Base-by-base conservation (phyloP, 1,284 basidiomycete genomes). In the Rhodotorula sp. region DNA sequence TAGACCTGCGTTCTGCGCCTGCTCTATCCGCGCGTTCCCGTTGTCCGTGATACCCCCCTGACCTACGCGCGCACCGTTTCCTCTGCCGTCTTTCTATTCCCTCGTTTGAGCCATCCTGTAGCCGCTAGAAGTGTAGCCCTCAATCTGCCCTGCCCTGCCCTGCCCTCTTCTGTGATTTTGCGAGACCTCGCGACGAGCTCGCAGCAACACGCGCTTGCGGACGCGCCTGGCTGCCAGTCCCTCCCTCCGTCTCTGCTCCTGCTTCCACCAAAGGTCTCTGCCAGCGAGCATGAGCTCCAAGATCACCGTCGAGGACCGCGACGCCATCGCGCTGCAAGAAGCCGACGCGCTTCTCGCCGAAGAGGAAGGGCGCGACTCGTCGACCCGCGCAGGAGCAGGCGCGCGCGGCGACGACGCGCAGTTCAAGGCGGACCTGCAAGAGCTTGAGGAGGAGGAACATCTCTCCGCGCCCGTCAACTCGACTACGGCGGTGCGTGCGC, bases 301-400 rank as follows among this genome's bases (percentile, higher is more conserved):
- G 44, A 29, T 66, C 29, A 25, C 37, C 17, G 37, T 66, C 50
- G 44, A 57, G 21, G 48, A 65, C 41, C 46, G 53, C 32, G 32
- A 54, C 32, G 53, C 46, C 64, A 3, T 59, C 60, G 27, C 72
- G 17, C 72, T 74, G n/a, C 65, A 66, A 25, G 75, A 76, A 54
- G 75, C 75, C 8, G 75, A 76, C 36, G 60, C 63, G 1, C 55
- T 75, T 22, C 53, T 76, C 19, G 67, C 61, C 0, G 75, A 71
- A 39, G 73, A 76, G 39, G 75, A 74, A 25, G 59, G 41, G 41
- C 34, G 27, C 46, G 61, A 54, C 22, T 41, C 66, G 32, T 34
- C 41, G 6, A 10, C 36, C 53, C 34, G 48, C 32, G 53, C n/a
- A n/a, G n/a, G n/a, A n/a, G n/a, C n/a, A n/a, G 57, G 50, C 27